Evolutionary conservation across 768 basidiomycete species (phyloP), one percentile per base, ranked within the genome.

Genomic region (Candolleomyces aberdarensis): DNA sequence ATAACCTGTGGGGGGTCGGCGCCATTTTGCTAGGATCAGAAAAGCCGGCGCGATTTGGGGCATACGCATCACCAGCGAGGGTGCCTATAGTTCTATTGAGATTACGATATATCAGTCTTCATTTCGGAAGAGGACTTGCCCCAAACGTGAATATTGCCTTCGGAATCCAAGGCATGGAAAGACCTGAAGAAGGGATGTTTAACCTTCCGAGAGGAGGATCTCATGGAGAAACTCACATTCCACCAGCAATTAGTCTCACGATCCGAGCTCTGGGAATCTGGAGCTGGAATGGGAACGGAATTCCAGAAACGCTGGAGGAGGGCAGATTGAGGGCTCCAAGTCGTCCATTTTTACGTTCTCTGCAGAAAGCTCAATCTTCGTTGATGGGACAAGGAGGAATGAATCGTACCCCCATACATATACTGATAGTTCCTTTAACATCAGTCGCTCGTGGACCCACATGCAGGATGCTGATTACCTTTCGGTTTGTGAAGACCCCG

Each of bases 121-220:
- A 51, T 51, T 50, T 51, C 29, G 32, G 39, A 53, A 1, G 8
- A 5, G 29, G 48, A 68, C 76, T 61, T 66, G 91, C 92, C 94
- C 92, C 94, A 96, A n/a, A 87, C 87, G 67, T 87, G 81, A 22
- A 96, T 73, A 36, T 75, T 72, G 7, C 94, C 94, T 53, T 82
- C 71, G 1, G 90, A 86, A 71, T 94, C 91, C 44, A 96, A 74
- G 2, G 91, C 92, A 67, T 94, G 89, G 72, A 94, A 96, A 36
- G 88, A 91, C 92, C 92, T 94, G 61, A 32, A 20, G 40, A 15
- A 26, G 29, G 15, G 2, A 36, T 36, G 57, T 46, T 51, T 32
- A 26, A 56, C 62, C 39, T 43, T 53, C 22, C 51, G 17, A 20
- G 51, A 47, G 47, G 52, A 51, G 11, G 55, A 17, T 36, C 59